These are phyloP conservation scores for Purshia tridentata DNA, from an alignment of 306 rosid species.

Conservation along the genomic window DNA sequence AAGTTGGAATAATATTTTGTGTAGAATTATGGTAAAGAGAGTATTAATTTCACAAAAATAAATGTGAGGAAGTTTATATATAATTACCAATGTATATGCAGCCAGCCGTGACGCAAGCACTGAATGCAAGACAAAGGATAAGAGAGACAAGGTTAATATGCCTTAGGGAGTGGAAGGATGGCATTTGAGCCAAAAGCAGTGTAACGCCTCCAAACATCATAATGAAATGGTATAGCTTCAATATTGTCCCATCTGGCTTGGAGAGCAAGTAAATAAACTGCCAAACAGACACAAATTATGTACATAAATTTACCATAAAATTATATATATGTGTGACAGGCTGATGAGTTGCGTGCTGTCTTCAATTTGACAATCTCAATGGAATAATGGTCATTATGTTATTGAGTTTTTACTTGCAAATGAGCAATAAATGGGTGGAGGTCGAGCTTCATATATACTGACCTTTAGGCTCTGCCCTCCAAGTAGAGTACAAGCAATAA, in stretches of 20 bases:
- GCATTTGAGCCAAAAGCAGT: slow-evolving; percentile 60
- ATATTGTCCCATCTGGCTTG: slow-evolving; percentile 41
- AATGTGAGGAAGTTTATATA: slow-evolving; percentile 1
- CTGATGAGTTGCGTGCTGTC: no score
- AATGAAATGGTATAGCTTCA: slow-evolving; percentile 56
- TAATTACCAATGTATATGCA: slow-evolving; percentile 52
- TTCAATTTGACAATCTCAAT: no score
- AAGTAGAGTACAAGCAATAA: slow-evolving; percentile 51
- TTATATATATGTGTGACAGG: no score
- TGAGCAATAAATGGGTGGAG: no score
- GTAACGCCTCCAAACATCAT: slow-evolving; percentile 47
- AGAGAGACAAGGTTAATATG: slow-evolving; percentile 58
- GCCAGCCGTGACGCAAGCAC: slow-evolving; percentile 43
- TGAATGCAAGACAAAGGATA: slow-evolving; percentile 40
- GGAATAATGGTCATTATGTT: no score
- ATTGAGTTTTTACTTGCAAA: no score
- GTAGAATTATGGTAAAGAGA: no score
- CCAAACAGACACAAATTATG: not conserved
- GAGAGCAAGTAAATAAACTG: slow-evolving; percentile 53
- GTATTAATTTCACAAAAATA: not conserved
- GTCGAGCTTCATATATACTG: not conserved
- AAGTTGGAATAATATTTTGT: no score
- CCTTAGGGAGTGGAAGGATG: slow-evolving; percentile 72
- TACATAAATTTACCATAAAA: no score
- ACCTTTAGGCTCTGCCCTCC: slow-evolving; percentile 75